Evolutionary conservation across 2,329 filamentous ascomycete genomes (phyloP).

Genomic region (Talaromyces sp.): DNA sequence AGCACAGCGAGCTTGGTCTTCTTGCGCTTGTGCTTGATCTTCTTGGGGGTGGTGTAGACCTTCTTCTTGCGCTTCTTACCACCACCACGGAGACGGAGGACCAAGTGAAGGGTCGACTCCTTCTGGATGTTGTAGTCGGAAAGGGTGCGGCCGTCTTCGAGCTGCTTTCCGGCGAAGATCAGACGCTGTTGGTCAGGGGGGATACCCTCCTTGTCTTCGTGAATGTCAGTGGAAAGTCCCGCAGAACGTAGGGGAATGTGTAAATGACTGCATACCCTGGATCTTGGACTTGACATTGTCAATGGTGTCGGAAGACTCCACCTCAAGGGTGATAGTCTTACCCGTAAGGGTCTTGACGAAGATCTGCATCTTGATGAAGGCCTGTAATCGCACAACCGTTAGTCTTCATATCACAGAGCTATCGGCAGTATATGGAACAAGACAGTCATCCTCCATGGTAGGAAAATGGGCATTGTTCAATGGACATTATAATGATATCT

Average conservation of each 20-base stretch:
- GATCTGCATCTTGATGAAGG: conserved; percentile 49
- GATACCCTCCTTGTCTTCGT: conserved; percentile 97
- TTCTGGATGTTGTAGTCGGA: conserved; percentile 99
- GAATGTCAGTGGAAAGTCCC: conserved; percentile 21
- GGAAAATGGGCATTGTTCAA: neutral
- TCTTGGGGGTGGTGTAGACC: conserved; percentile 99
- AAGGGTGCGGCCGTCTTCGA: conserved; percentile 97
- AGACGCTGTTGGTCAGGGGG: conserved; percentile 98
- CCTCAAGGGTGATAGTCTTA: conserved; percentile 99
- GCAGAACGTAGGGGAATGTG: neutral
- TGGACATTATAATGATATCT: too few species aligned
- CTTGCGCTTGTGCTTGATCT: conserved; percentile 99
- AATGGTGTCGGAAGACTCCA: conserved; percentile 99
- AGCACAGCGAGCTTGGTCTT: conserved; percentile 99
- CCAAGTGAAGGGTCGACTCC: conserved; percentile 97
- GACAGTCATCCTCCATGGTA: neutral
- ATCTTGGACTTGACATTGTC: conserved; percentile 99
- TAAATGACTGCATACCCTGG: conserved; percentile 50
- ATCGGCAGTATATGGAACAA: neutral
- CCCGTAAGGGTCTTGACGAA: conserved; percentile 76
- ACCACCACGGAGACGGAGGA: conserved; percentile 96
- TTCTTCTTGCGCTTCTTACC: conserved; percentile 99
- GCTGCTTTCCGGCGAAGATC: conserved; percentile 99
- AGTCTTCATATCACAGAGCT: conserved; percentile 16
- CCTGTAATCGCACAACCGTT: conserved; percentile 23